Percentiles rank a stretch among this genome's conserved stretches.
Evolutionary conservation across 306 rosid species (phyloP).

Genomic region (Dalbergia cultrata): DNA sequence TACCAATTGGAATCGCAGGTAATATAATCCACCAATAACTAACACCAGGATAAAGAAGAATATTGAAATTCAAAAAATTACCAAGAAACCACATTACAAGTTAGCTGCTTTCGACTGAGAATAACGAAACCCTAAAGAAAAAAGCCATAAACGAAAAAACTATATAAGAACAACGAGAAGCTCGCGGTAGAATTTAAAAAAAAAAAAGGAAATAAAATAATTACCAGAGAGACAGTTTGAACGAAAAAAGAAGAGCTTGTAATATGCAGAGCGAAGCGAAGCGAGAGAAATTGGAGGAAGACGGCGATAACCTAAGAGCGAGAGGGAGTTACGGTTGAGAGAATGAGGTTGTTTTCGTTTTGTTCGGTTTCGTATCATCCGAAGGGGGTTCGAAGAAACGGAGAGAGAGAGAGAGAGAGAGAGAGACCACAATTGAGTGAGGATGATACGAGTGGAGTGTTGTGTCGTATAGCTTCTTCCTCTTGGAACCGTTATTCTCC

Average conservation of each 20-base stretch:
- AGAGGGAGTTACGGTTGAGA: neutral
- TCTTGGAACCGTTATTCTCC: slow-evolving; percentile 57
- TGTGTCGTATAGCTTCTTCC: slow-evolving; percentile 18
- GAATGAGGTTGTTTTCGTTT: slow-evolving; percentile 9
- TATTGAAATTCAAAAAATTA: neutral
- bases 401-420: slow-evolving; percentile 27
- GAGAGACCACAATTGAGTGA: slow-evolving; percentile 36
- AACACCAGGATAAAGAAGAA: neutral
- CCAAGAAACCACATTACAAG: slow-evolving; percentile 13
- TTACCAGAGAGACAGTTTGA: slow-evolving; percentile 39
- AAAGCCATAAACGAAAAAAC: neutral
- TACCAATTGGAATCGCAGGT: neutral
- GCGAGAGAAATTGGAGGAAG: slow-evolving; percentile 3
- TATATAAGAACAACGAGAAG: neutral
- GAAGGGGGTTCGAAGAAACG: slow-evolving; percentile 47
- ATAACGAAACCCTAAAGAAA: slow-evolving; percentile 54
- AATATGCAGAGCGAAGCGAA: slow-evolving; percentile 38
- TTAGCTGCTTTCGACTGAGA: slow-evolving; percentile 30
- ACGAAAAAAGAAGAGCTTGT: neutral
- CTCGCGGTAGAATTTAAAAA: neutral
- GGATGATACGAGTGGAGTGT: slow-evolving; percentile 45
- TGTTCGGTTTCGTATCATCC: slow-evolving; percentile 42
- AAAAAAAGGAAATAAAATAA: neutral
- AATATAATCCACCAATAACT: neutral
- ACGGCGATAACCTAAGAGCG: slow-evolving; percentile 38